These are phyloP conservation scores for Wickerhamomyces bisporus DNA, from an alignment of 805 yeast genomes.

Conservation along the genomic window DNA sequence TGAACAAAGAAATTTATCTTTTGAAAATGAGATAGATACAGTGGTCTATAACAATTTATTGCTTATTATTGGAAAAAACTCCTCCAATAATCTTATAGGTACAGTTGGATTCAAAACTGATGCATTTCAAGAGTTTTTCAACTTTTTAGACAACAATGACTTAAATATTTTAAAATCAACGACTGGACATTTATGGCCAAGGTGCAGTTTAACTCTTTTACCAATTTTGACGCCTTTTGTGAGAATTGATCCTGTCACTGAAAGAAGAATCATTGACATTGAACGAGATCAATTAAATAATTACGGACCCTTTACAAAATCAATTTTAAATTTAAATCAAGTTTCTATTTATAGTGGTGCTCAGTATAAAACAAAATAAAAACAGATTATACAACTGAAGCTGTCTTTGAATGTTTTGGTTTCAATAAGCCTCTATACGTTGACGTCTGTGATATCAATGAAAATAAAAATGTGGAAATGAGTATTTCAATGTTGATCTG, in stretches of 20 bases:
- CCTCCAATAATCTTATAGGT: background rate
- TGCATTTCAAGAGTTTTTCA: slow-evolving; percentile 17
- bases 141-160: slow-evolving; percentile 8
- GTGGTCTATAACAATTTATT: slow-evolving; percentile 9
- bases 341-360: slow-evolving; percentile 21
- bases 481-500: slow-evolving; percentile 21
- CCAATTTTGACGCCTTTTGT: slow-evolving; percentile 7
- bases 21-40: slow-evolving; percentile 13
- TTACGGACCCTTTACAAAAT: slow-evolving; percentile 18
- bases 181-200: slow-evolving; percentile 18
- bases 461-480: slow-evolving; percentile 18
- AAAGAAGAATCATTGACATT: slow-evolving; percentile 17
- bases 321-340: slow-evolving; percentile 10
- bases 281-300: slow-evolving; percentile 13
- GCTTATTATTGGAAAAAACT: slow-evolving; percentile 1
- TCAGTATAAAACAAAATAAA: slow-evolving; percentile 9
- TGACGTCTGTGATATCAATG: slow-evolving; percentile 8
- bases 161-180: slow-evolving; percentile 10
- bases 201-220: slow-evolving; percentile 20
- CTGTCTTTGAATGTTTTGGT: slow-evolving; percentile 1
- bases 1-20: slow-evolving; percentile 1
- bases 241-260: slow-evolving; percentile 18
- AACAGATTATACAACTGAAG: background rate
- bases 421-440: slow-evolving; percentile 5
- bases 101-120: slow-evolving; percentile 8